Conservation (phyloP, 2,329 filamentous ascomycete species). For the Clarireedia monteithiana region DNA sequence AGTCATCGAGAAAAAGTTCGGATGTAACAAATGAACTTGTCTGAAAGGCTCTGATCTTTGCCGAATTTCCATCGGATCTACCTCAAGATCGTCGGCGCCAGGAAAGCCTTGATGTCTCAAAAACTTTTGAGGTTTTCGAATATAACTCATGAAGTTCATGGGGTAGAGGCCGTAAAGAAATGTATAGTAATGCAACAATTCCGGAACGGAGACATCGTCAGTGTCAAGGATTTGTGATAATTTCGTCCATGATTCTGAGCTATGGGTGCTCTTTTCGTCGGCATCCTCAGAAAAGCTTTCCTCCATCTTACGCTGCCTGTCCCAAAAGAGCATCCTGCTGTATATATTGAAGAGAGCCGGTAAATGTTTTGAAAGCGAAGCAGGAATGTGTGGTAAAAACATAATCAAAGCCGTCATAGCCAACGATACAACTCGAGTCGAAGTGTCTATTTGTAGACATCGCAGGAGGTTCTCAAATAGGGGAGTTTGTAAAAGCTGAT, state of each 20-base stretch:
- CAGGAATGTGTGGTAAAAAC: constrained; percentile 75
- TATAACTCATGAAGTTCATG: constrained; percentile 80
- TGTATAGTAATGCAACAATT: constrained; percentile 69
- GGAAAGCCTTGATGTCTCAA: constrained; percentile 64
- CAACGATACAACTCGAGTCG: constrained; percentile 67
- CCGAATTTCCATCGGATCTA: constrained; percentile 70
- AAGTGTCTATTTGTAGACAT: constrained; percentile 71
- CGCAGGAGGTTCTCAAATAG: constrained; percentile 64
- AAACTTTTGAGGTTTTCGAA: constrained; percentile 73
- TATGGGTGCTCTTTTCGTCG: constrained; percentile 31
- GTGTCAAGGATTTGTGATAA: constrained; percentile 52
- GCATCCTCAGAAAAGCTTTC: constrained; percentile 7
- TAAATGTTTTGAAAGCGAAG: constrained; percentile 58
- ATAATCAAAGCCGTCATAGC: constrained; percentile 70
- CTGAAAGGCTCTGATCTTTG: constrained; percentile 69
- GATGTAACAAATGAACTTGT: constrained; percentile 65
- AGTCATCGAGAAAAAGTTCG: constrained; percentile 77
- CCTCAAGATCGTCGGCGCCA: constrained; percentile 65
- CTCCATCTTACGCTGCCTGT: constrained; percentile 31
- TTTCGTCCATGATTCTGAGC: constrained; percentile 53
- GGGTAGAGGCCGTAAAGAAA: constrained; percentile 78
- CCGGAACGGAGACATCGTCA: constrained; percentile 54
- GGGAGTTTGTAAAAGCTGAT: constrained; percentile 62
- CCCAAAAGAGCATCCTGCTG: constrained; percentile 73
- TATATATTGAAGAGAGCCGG: constrained; percentile 76